Conservation (phyloP, 768 basidiomycete species). For the Gautieria morchelliformis region DNA sequence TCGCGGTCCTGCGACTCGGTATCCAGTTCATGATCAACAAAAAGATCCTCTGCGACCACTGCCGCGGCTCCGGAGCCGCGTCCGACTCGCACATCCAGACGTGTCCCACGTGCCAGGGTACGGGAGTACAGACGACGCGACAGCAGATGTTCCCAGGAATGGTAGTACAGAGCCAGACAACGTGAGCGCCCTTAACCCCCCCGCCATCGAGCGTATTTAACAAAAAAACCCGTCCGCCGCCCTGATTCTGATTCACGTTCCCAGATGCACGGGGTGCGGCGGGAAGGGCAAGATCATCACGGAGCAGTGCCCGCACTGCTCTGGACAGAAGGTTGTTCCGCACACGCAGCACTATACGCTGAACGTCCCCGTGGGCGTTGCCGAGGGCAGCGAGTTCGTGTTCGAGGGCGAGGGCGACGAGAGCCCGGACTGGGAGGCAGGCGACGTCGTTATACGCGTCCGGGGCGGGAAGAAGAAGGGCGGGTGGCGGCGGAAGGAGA, state of each 20-base stretch:
- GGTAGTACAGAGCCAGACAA: constrained; percentile 81
- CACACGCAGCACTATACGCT: constrained; percentile 76
- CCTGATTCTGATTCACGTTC: background rate
- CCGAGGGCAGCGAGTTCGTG: constrained; percentile 86
- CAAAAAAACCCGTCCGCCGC: too few species aligned
- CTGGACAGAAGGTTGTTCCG: constrained; percentile 72
- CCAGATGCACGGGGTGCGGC: constrained; percentile 56
- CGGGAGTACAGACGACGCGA: constrained; percentile 75
- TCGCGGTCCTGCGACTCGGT: too few species aligned
- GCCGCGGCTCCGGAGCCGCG: constrained; percentile 90
- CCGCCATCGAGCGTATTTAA: too few species aligned
- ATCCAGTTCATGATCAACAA: constrained; percentile 85
- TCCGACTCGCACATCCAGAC: constrained; percentile 80
- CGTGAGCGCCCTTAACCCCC: constrained; percentile 33
- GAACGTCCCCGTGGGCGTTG: constrained; percentile 79
- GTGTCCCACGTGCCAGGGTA: constrained; percentile 78
- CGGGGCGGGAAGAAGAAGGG: constrained; percentile 69
- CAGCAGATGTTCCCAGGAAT: constrained; percentile 98
- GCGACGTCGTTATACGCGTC: constrained; percentile 84
- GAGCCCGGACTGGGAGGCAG: constrained; percentile 90
- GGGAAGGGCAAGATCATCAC: constrained; percentile 77
- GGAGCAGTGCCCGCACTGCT: constrained; percentile 73
- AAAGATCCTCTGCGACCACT: constrained; percentile 90
- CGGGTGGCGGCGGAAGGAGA: constrained; percentile 83
- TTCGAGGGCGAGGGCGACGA: constrained; percentile 98